Base-by-base conservation (phyloP, 2,329 filamentous ascomycete genomes). In the Eutypella sp. region DNA sequence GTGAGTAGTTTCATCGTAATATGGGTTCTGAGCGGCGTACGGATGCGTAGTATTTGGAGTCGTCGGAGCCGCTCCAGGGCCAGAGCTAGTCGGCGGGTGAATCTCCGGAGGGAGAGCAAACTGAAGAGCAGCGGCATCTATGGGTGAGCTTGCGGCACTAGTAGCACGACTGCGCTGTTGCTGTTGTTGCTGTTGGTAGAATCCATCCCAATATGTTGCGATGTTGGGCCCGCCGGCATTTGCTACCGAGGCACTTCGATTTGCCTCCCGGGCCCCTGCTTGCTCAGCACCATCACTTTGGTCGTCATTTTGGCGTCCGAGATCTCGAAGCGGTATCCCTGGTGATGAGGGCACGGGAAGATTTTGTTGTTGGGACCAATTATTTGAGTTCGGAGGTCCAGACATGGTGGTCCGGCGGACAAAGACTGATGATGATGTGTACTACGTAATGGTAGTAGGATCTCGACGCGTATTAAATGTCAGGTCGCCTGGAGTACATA, bases 101-200 rank as follows among this genome's bases (percentile, higher is more conserved):
- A 79, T 73, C 19, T 74, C 72, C 2, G 78, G 76, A 3, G 78
- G 76, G 2, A 81, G 64, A 20, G 78, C 78, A 54, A 71, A 74
- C 58, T 79, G 76, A 40, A 81, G 62, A 31, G 71, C 76, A 33
- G 72, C 67, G 13, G 67, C 65, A 50, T 82, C 77, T 51, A 81
- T 74, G 13, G 78, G 75, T 11, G 78, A 80, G 37, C 65, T 64
- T 40, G 69, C 64, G 29, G 58, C 58, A 25, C 50, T 42, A 40
- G 62, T 59, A 39, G 67, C 63, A 44, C 69, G 59, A 47, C 65
- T 62, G 36, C 64, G 63, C 8, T 65, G 52, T 46, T 64, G 58
- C 50, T 71, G 70, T 8, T 74, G 71, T 18, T 72, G 29, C 5
- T 33, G 5, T 5, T 33, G 5, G 29, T 33, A n/a, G 29, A 33